Percentiles rank a stretch among this genome's conserved stretches.
Conservation (phyloP, 495 filamentous ascomycete genomes). For the Talaromyces trachyspermus region DNA sequence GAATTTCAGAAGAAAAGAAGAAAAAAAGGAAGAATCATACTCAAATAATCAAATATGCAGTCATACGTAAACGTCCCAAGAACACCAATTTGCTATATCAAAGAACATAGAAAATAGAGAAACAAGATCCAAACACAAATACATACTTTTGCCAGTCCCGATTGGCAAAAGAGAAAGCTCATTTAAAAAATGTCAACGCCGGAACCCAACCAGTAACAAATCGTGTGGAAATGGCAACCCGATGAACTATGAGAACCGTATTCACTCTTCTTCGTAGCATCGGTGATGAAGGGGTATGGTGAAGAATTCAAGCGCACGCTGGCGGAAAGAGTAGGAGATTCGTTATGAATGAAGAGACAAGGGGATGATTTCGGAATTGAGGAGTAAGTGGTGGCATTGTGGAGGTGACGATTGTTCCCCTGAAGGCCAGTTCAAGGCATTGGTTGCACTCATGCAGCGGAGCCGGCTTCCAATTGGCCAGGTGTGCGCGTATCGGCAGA, state of each 20-base stretch:
- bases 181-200: too few species aligned
- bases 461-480: constrained; percentile 8
- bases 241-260: too few species aligned
- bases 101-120: not conserved
- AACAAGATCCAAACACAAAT: not conserved
- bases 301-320: not conserved
- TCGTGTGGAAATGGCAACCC: too few species aligned
- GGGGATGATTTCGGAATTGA: constrained; percentile 2
- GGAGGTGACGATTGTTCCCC: too few species aligned
- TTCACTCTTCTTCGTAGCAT: too few species aligned
- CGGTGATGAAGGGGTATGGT: too few species aligned
- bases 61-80: not conserved
- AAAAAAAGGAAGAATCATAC: not conserved
- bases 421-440: too few species aligned
- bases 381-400: too few species aligned
- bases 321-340: not conserved
- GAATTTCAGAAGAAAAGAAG: constrained; percentile 2
- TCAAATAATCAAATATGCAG: too few species aligned
- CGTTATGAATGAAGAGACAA: not conserved
- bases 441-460: not conserved
- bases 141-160: not conserved
- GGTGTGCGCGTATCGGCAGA: constrained; percentile 4
- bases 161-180: too few species aligned
- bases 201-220: too few species aligned
- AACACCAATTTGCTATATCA: constrained; percentile 1